These are phyloP conservation scores for Pisolithus marmoratus DNA, from an alignment of 768 basidiomycete species.

Conservation along the genomic window DNA sequence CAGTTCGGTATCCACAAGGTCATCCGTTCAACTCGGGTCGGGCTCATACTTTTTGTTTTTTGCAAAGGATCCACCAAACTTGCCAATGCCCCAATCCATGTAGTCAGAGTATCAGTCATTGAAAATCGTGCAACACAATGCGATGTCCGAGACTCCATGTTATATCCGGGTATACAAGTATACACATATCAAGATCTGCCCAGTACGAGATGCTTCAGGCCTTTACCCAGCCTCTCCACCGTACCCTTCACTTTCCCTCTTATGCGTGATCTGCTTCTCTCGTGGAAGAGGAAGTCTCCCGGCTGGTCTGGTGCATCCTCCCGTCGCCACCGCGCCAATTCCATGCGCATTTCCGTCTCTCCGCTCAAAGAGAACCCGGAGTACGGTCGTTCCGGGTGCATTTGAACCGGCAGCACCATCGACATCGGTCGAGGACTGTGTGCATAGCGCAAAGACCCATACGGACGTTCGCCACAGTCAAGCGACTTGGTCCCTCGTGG, in stretches of 20 bases:
- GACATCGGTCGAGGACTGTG: conserved; percentile 24
- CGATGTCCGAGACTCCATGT: background rate
- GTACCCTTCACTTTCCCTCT: conserved; percentile 19
- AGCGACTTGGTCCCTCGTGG: conserved; percentile 30
- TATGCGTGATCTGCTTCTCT: conserved; percentile 16
- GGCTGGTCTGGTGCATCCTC: conserved; percentile 27
- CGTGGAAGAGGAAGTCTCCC: conserved; percentile 26
- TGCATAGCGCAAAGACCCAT: conserved; percentile 8
- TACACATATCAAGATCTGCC: conserved; percentile 17
- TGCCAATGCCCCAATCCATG: too few relatives aligned
- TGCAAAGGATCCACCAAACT: background rate
- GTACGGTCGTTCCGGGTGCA: conserved; percentile 10
- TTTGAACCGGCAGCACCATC: conserved; percentile 18
- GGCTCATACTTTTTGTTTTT: conserved; percentile 28
- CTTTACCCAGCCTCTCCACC: conserved; percentile 26
- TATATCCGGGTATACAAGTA: background rate
- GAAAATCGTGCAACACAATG: too few relatives aligned
- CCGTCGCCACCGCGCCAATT: conserved; percentile 36
- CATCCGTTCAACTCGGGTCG: conserved; percentile 44
- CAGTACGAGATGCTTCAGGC: conserved; percentile 27
- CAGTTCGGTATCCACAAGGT: conserved; percentile 36
- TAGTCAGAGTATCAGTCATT: too few relatives aligned
- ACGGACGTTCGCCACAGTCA: conserved; percentile 19
- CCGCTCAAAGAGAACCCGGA: conserved; percentile 54
- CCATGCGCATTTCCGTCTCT: conserved; percentile 55